Evolutionary conservation across 2,329 filamentous ascomycete species (phyloP).

Genomic region (Pleoardoris graminearum): DNA sequence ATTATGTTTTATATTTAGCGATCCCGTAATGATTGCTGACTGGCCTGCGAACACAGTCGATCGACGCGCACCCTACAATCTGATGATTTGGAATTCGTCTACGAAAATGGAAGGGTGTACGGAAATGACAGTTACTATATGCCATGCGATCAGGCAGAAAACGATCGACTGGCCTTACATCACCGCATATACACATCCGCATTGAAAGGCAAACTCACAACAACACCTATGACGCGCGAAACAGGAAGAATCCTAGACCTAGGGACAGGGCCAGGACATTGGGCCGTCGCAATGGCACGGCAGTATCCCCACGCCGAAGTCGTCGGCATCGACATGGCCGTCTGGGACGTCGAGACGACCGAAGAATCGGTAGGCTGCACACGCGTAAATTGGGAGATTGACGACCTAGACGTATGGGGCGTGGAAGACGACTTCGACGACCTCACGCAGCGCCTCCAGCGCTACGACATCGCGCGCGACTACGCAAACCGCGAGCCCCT

Average conservation of each 20-base stretch:
- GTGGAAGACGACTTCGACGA: conserved; percentile 33
- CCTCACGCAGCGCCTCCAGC: conserved; percentile 25
- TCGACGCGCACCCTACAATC: conserved; percentile 45
- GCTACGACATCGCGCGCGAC: conserved; percentile 30
- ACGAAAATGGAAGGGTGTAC: conserved; percentile 64
- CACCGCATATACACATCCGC: conserved; percentile 63
- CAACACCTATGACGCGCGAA: conserved; percentile 32
- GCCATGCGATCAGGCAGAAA: conserved; percentile 68
- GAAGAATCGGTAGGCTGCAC: conserved; percentile 39
- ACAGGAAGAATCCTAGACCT: conserved; percentile 44
- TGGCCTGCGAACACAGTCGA: conserved; percentile 21
- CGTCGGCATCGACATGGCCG: conserved; percentile 54
- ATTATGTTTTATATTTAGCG: background rate
- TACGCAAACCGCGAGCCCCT: conserved; percentile 27
- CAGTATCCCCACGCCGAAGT: conserved; percentile 51
- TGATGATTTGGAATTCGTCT: conserved; percentile 59
- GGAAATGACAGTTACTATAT: conserved; percentile 67
- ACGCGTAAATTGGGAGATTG: conserved; percentile 42
- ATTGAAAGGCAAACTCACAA: conserved; percentile 42
- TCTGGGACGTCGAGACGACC: conserved; percentile 56
- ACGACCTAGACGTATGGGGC: conserved; percentile 44
- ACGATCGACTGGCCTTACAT: conserved; percentile 63
- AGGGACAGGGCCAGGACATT: conserved; percentile 56
- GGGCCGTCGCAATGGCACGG: conserved; percentile 54
- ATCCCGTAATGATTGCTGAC: background rate